Percentiles rank a stretch among this genome's conserved stretches.
Evolutionary conservation across 2,329 filamentous ascomycete species (phyloP).

Genomic region (Claviceps purpurea): DNA sequence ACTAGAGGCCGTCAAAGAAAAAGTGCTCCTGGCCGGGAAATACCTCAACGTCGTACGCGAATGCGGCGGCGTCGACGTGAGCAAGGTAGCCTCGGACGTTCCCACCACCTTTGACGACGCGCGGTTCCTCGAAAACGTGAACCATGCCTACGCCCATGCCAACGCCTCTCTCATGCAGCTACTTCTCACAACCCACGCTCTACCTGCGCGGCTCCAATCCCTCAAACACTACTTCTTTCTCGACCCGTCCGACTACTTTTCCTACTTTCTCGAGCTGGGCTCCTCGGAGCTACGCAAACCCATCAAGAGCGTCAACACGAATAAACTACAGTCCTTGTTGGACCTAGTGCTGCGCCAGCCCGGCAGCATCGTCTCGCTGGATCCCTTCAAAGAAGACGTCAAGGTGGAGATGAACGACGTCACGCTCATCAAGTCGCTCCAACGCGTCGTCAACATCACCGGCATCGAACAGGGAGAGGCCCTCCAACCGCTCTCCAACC

Average conservation of each 20-base stretch:
- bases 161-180: constrained; percentile 88
- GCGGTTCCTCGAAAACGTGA: constrained; percentile 90
- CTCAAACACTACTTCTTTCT: constrained; percentile 99
- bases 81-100: constrained; percentile 76
- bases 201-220: constrained; percentile 75
- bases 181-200: constrained; percentile 80
- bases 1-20: constrained; percentile 79
- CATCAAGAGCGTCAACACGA: constrained; percentile 76
- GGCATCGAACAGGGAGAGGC: constrained; percentile 84
- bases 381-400: constrained; percentile 97
- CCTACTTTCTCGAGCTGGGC: constrained; percentile 89
- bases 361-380: constrained; percentile 81
- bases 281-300: constrained; percentile 82
- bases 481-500: constrained; percentile 57
- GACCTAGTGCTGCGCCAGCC: constrained; percentile 94
- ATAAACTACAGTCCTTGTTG: constrained; percentile 88
- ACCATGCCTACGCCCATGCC: constrained; percentile 84
- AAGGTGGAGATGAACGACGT: constrained; percentile 96
- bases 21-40: constrained; percentile 88
- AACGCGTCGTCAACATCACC: constrained; percentile 92
- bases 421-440: constrained; percentile 82
- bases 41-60: constrained; percentile 97
- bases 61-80: constrained; percentile 90
- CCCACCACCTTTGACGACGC: constrained; percentile 84
- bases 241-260: constrained; percentile 94